Evolutionary conservation across 148 eudicot species (phyloP), one percentile per base, ranked within the genome.

Genomic region (Vaccinium darrowii): DNA sequence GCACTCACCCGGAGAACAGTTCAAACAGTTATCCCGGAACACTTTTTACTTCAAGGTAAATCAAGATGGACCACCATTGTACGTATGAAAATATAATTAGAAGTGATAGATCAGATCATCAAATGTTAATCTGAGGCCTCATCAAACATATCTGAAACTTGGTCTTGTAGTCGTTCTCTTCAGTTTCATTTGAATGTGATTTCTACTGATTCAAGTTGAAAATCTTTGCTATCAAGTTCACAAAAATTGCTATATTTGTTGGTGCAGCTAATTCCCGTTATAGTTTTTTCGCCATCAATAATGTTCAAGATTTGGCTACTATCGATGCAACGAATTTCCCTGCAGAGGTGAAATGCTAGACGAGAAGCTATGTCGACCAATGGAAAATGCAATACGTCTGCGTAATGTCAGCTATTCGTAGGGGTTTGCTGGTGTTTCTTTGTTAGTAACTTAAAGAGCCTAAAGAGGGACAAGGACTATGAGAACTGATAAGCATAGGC

Each of bases 1-100:
- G 39, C 19, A 16, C 62, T 10, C 80, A 33, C 49, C 87, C 84
- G 12, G 92, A 90, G 86, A 91, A 85, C 87, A 81, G 86, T 63
- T 87, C 33, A 85, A 56, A 54, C 23, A 25, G 30, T 80, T 21
- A 49, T 30, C 19, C 14, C 3, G 65, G 74, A 15, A 78, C 72
- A 67, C 71, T 5, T 58, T 86, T 81, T 63, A 49, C 36, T 56
- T 51, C 15, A 84, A 85, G 88, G 91, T 89, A 87, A 18, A 25
- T 63, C 80, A 11, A 6, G 27, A 84, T 62, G n/a, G 75, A 8
- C 54, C 27, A 5, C 56, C 52, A 5, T 69, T 69, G 36, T 11
- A 60, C 63, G 23, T n/a, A 65, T 43, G 52, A 8, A 2, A 47
- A 1, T 60, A 62, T 1, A 60, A 81, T 60, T 11, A 12, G 83